These are phyloP conservation scores for Ascochyta rabiei DNA, from an alignment of 2,329 filamentous ascomycete species.

Conservation along the genomic window DNA sequence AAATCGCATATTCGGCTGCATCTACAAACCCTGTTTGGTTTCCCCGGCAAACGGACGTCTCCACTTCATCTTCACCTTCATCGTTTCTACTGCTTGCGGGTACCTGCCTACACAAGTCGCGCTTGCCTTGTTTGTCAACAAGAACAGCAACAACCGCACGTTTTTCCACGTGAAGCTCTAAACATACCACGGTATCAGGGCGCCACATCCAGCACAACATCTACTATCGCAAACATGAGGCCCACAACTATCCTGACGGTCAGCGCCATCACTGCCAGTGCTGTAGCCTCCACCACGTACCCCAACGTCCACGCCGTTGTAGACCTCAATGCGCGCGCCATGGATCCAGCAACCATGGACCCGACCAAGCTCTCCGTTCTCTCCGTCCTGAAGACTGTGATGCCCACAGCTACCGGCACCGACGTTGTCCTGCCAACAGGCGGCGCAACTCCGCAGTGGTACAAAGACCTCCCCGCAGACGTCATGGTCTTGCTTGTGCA, in stretches of 20 bases:
- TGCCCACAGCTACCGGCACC: slow-evolving; percentile 7
- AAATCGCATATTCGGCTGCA: neutral
- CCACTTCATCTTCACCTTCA: slow-evolving; percentile 6
- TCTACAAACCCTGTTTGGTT: neutral
- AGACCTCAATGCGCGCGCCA: slow-evolving; percentile 5
- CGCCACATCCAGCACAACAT: neutral
- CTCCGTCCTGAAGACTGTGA: slow-evolving; percentile 15
- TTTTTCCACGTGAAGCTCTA: neutral
- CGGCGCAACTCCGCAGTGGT: slow-evolving; percentile 11
- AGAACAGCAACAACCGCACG: neutral
- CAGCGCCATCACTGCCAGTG: neutral
- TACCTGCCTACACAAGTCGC: neutral
- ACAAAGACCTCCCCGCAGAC: slow-evolving; percentile 13
- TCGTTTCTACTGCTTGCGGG: neutral
- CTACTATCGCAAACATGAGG: slow-evolving; percentile 5
- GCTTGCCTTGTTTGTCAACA: slow-evolving; percentile 5
- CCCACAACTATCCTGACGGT: neutral
- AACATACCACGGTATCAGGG: neutral
- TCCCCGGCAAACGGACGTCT: neutral
- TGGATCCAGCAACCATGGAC: slow-evolving; percentile 15
- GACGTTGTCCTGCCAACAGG: slow-evolving; percentile 4
- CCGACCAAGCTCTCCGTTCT: slow-evolving; percentile 15
- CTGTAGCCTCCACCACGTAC: neutral
- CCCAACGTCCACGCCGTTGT: neutral
- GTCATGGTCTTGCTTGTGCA: slow-evolving; percentile 14